Conservation (phyloP, 352 stramenopile species). For the Plasmopara halstedii region DNA sequence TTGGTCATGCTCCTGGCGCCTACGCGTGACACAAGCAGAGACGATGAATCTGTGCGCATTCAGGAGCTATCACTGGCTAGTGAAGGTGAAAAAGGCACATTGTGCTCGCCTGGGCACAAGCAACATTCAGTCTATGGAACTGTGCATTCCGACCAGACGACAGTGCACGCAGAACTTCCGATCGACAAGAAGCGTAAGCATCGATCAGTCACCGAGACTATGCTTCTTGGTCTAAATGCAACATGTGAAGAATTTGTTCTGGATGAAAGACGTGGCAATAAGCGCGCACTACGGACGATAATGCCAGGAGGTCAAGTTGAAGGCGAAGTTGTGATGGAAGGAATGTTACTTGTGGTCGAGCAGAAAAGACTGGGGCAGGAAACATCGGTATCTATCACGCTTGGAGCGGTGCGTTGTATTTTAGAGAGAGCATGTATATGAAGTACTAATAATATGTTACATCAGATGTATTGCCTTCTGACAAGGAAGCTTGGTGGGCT, state of each 20-base stretch:
- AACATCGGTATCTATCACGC: conserved; percentile 23
- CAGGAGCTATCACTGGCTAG: conserved; percentile 30
- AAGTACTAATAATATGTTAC: conserved; percentile 9
- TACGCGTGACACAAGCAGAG: neutral
- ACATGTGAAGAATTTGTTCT: neutral
- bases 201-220: neutral
- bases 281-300: conserved; percentile 25
- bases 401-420: conserved; percentile 33
- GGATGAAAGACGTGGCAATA: conserved; percentile 36
- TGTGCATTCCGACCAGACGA: neutral
- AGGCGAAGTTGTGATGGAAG: conserved; percentile 39
- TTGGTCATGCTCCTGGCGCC: conserved; percentile 7
- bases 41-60: conserved; percentile 16
- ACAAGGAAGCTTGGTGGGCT: conserved; percentile 26
- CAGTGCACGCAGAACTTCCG: too few species aligned
- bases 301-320: conserved; percentile 7
- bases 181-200: neutral
- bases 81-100: neutral
- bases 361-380: conserved; percentile 20
- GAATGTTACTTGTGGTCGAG: conserved; percentile 41
- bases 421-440: neutral
- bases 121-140: conserved; percentile 6
- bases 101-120: conserved; percentile 22
- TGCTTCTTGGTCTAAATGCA: conserved; percentile 10
- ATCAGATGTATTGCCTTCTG: conserved; percentile 41